phyloP scores from a whole-genome alignment of 768 basidiomycete genomes.

The Lactarius sp. region DNA sequence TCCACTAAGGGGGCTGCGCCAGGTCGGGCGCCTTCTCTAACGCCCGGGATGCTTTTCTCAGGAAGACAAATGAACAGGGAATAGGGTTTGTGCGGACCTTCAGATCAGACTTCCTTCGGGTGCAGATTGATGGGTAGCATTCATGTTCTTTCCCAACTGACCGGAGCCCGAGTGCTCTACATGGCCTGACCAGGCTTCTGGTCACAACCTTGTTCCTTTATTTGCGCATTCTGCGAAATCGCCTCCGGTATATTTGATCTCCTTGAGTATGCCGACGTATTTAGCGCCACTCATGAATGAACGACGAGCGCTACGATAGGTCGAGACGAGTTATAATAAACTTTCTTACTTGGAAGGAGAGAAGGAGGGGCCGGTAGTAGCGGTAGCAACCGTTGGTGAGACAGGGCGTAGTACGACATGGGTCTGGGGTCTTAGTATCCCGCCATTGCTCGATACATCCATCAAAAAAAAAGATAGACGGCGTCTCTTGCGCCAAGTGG shows the following conservation, averaged over 20 bases:
- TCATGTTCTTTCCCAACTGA: not conserved
- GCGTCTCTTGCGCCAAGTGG: conserved; percentile 10
- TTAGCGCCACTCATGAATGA: not conserved
- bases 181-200: not conserved
- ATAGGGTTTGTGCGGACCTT: not conserved
- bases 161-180: no score
- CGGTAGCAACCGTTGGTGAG: not conserved
- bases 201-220: not conserved
- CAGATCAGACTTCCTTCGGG: no score
- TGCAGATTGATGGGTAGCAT: not conserved
- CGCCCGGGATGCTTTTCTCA: not conserved
- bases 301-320: not conserved
- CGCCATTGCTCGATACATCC: not conserved
- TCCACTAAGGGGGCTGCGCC: not conserved
- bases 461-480: conserved; percentile 4
- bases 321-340: not conserved
- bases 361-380: not conserved
- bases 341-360: not conserved
- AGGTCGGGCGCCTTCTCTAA: not conserved
- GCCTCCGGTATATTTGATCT: not conserved
- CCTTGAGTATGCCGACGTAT: not conserved
- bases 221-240: not conserved
- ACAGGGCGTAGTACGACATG: not conserved
- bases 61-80: not conserved
- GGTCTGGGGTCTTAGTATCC: not conserved